Percentiles rank a stretch among this genome's conserved stretches.
Evolutionary conservation across 2,329 filamentous ascomycete genomes (phyloP).

Genomic region (Epichloe coenophiala): DNA sequence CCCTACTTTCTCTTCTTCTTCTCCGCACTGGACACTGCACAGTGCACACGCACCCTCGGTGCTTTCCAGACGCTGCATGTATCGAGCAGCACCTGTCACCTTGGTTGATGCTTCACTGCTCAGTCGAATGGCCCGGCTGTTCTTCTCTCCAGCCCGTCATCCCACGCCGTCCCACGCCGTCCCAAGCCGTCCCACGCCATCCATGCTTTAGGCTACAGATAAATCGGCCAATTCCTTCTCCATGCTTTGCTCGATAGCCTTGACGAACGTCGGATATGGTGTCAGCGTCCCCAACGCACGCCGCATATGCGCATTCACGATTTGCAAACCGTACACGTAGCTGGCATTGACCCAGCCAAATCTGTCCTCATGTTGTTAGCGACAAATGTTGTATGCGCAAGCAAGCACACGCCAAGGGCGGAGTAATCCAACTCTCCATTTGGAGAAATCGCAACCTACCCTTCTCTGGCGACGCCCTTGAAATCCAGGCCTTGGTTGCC

Average conservation of each 20-base stretch:
- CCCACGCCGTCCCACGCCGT: too few relatives aligned
- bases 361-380: conserved; percentile 31
- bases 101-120: neutral
- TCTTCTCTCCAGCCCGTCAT: too few relatives aligned
- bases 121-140: neutral
- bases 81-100: neutral
- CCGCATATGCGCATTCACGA: conserved; percentile 78
- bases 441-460: conserved; percentile 44
- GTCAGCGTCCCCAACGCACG: conserved; percentile 81
- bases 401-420: too few relatives aligned
- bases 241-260: conserved; percentile 45
- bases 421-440: too few relatives aligned
- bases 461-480: conserved; percentile 90
- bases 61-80: neutral
- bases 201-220: neutral
- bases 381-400: too few relatives aligned
- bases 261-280: conserved; percentile 69
- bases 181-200: too few relatives aligned
- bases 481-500: conserved; percentile 94
- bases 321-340: conserved; percentile 84
- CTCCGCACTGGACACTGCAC: neutral
- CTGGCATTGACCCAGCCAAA: conserved; percentile 99
- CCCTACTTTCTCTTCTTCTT: too few relatives aligned
- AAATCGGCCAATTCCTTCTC: conserved; percentile 38
- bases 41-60: neutral